phyloP scores from a whole-genome alignment of 129 eudicot genomes.

The Tanacetum coccineum region DNA sequence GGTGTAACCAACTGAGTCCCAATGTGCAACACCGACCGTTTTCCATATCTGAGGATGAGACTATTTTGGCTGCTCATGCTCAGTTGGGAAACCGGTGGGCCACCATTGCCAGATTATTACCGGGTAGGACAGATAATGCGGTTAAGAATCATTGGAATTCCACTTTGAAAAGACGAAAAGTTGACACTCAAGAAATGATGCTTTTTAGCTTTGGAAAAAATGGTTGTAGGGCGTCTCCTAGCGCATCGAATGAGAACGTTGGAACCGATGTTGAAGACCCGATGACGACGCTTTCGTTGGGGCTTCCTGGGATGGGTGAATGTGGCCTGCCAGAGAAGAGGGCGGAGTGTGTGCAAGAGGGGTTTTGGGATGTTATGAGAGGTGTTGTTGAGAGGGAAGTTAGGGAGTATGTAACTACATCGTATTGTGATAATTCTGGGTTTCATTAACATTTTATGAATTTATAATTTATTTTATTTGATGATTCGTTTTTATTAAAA shows the following conservation, averaged over 20 bases:
- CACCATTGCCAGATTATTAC: constrained; percentile 67
- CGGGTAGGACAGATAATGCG: constrained; percentile 84
- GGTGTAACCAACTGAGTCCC: constrained; percentile 92
- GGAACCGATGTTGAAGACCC: constrained; percentile 35
- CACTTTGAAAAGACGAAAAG: constrained; percentile 38
- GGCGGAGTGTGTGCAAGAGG: constrained; percentile 35
- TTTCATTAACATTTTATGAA: constrained; percentile 23
- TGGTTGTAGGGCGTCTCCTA: constrained; percentile 10
- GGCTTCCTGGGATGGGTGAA: constrained; percentile 65
- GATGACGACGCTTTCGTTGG: constrained; percentile 55
- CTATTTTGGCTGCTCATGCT: constrained; percentile 56
- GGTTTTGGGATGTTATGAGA: constrained; percentile 62
- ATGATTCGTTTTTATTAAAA: background rate
- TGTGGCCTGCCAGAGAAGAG: constrained; percentile 30
- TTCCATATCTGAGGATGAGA: constrained; percentile 55
- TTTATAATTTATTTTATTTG: constrained; percentile 1
- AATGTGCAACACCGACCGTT: constrained; percentile 74
- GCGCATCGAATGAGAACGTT: background rate
- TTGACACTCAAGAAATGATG: background rate
- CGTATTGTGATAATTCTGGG: constrained; percentile 46
- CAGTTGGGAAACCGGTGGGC: constrained; percentile 82
- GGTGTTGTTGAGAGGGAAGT: constrained; percentile 66
- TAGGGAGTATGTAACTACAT: constrained; percentile 59
- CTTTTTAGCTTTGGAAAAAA: background rate
- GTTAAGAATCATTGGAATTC: constrained; percentile 90